Evolutionary conservation across 495 filamentous ascomycete genomes (phyloP).

Genomic region (Durotheca rogersii): DNA sequence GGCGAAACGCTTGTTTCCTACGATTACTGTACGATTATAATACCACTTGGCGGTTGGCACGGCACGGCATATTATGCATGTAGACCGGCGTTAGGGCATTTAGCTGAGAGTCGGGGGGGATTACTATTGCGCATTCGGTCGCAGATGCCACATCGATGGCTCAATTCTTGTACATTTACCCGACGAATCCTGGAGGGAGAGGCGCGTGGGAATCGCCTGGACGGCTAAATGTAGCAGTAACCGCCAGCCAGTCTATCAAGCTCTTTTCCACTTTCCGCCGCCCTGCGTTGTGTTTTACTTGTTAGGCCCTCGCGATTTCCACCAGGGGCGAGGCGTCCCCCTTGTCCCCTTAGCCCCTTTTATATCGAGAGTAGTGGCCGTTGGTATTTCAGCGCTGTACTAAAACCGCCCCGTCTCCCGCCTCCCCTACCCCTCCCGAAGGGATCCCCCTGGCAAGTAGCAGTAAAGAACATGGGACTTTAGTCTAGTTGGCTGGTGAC

Average conservation of each 20-base stretch:
- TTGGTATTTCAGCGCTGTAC: too few relatives aligned
- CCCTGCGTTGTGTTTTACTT: not conserved
- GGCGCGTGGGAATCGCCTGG: slow-evolving; percentile 11
- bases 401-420: too few relatives aligned
- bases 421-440: too few relatives aligned
- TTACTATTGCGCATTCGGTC: not conserved
- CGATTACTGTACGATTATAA: slow-evolving; percentile 13
- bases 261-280: slow-evolving; percentile 12
- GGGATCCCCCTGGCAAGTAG: too few relatives aligned
- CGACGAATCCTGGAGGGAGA: slow-evolving; percentile 4
- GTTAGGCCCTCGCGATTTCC: too few relatives aligned
- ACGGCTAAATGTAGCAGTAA: slow-evolving; percentile 21
- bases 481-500: slow-evolving; percentile 76
- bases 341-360: too few relatives aligned
- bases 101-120: slow-evolving; percentile 2
- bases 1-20: not conserved
- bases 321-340: too few relatives aligned
- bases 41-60: not conserved
- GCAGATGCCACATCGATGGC: not conserved
- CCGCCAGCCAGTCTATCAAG: slow-evolving; percentile 34
- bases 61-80: slow-evolving; percentile 7
- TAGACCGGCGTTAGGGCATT: not conserved
- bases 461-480: slow-evolving; percentile 2
- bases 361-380: too few relatives aligned
- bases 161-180: slow-evolving; percentile 34